A percentile compares a stretch with the other conserved stretches of the same genome.
Evolutionary conservation across 306 rosid genomes (phyloP).

Genomic region (Prunus armeniaca): DNA sequence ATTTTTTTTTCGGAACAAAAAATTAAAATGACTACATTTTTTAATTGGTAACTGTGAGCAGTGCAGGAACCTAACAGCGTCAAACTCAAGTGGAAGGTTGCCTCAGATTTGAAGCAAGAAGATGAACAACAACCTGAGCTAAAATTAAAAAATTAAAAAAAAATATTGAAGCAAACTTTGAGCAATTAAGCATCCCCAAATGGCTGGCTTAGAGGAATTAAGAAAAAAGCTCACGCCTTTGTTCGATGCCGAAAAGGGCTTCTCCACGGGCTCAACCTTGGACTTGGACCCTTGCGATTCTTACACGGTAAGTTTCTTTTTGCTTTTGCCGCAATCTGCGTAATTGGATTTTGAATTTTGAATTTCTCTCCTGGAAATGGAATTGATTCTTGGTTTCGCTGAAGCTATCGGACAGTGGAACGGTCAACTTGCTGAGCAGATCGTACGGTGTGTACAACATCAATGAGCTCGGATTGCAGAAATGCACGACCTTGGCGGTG

Average conservation of each 20-base stretch:
- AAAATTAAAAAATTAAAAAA: background rate
- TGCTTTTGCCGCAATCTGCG: background rate
- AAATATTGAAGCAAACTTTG: background rate
- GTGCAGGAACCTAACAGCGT: background rate
- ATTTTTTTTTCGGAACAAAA: no score
- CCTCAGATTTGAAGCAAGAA: background rate
- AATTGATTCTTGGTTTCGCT: conserved; percentile 7
- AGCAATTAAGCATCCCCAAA: conserved; percentile 7
- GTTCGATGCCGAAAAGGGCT: conserved; percentile 62
- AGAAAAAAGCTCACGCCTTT: conserved; percentile 81
- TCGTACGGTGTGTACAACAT: conserved; percentile 89
- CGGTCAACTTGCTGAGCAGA: conserved; percentile 83
- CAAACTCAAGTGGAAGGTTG: background rate
- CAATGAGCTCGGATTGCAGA: conserved; percentile 90
- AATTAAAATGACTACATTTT: no score
- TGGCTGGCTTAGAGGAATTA: conserved; percentile 92
- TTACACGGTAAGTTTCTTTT: conserved; percentile 53
- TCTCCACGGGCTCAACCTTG: conserved; percentile 53
- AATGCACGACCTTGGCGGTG: conserved; percentile 59
- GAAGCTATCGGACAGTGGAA: conserved; percentile 88
- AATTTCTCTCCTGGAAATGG: background rate
- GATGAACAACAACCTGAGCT: background rate
- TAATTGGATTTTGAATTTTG: background rate
- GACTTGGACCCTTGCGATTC: conserved; percentile 85
- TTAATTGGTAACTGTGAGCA: background rate